phyloP scores from a whole-genome alignment of 495 filamentous ascomycete genomes.

The Talaromyces nanjingensis region DNA sequence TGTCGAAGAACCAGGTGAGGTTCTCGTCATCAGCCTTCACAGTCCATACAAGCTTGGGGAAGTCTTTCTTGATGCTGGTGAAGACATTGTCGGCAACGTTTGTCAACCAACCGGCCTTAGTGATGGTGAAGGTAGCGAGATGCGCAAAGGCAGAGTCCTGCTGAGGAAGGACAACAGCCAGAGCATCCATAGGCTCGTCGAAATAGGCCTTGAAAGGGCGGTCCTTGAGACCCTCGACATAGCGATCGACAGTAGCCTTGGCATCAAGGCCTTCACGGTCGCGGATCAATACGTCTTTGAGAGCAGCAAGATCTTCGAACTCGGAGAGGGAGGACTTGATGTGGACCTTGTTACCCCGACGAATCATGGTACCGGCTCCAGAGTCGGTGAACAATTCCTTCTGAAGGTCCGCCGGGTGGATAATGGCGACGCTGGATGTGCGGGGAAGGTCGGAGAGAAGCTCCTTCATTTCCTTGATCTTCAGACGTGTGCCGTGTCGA shows the following conservation, averaged over 20 bases:
- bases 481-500: slow-evolving; percentile 87
- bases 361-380: slow-evolving; percentile 90
- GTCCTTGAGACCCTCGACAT: slow-evolving; percentile 67
- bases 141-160: slow-evolving; percentile 54
- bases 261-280: slow-evolving; percentile 84
- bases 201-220: slow-evolving; percentile 89
- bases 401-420: slow-evolving; percentile 88
- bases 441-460: slow-evolving; percentile 79
- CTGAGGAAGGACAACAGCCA: slow-evolving; percentile 82
- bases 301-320: slow-evolving; percentile 66
- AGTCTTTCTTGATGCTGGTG: slow-evolving; percentile 84
- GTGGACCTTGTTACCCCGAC: slow-evolving; percentile 85
- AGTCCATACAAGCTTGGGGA: slow-evolving; percentile 90
- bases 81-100: slow-evolving; percentile 99
- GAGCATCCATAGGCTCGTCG: slow-evolving; percentile 92
- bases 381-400: slow-evolving; percentile 96
- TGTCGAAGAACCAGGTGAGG: slow-evolving; percentile 97
- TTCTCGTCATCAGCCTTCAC: slow-evolving; percentile 96
- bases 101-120: slow-evolving; percentile 89
- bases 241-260: slow-evolving; percentile 75
- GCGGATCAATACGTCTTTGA: slow-evolving; percentile 78
- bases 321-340: slow-evolving; percentile 66
- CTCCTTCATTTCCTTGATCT: slow-evolving; percentile 99
- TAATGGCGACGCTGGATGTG: slow-evolving; percentile 94
- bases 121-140: slow-evolving; percentile 89